These are phyloP conservation scores for Neltuma alba DNA, from an alignment of 306 rosid species.

Conservation along the genomic window DNA sequence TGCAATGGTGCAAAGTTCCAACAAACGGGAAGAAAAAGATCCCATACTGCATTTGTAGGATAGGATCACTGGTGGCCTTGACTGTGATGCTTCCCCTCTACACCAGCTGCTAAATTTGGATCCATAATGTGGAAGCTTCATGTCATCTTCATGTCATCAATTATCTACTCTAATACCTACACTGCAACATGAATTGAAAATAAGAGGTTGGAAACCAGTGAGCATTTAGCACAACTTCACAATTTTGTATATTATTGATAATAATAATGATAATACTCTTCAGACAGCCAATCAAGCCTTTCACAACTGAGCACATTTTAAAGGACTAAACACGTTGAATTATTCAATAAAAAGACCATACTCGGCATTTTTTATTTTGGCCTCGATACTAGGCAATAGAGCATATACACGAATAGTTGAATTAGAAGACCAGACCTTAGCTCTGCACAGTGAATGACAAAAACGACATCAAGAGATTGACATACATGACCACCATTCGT, in stretches of 20 bases:
- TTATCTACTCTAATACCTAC: constrained; percentile 41
- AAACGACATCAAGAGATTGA: not conserved
- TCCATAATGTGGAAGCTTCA: constrained; percentile 31
- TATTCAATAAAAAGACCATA: not conserved
- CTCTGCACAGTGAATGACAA: not conserved
- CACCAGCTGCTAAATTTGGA: constrained; percentile 18
- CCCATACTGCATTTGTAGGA: constrained; percentile 38
- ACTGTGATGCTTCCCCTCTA: constrained; percentile 31
- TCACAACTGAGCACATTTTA: not conserved
- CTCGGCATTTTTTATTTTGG: too few species aligned
- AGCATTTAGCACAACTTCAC: not conserved
- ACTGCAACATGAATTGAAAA: constrained; percentile 32
- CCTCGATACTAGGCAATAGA: too few species aligned
- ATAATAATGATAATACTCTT: not conserved
- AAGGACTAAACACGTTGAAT: not conserved
- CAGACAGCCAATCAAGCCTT: not conserved
- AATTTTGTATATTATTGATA: not conserved
- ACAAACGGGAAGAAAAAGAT: constrained; percentile 32
- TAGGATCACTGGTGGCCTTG: constrained; percentile 32
- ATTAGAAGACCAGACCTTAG: not conserved
- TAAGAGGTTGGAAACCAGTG: not conserved
- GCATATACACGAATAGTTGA: not conserved
- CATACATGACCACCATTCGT: not conserved
- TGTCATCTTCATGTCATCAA: too few species aligned
- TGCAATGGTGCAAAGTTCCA: constrained; percentile 13